Evolutionary conservation across 495 filamentous ascomycete species (phyloP).

Genomic region (Lasiosphaeria hispida): DNA sequence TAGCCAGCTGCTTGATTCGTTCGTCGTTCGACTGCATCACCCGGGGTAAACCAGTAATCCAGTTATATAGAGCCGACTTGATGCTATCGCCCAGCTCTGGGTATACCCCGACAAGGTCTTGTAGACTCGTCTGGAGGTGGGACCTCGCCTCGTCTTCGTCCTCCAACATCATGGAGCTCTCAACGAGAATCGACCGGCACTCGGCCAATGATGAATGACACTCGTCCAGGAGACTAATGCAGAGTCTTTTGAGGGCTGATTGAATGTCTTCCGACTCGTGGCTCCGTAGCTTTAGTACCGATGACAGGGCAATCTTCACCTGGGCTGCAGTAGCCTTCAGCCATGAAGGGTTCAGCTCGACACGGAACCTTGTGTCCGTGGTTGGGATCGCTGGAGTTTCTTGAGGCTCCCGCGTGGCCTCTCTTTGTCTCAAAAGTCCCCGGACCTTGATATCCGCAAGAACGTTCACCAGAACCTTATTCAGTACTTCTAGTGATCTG

Average conservation of each 20-base stretch:
- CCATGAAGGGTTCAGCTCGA: conserved; percentile 61
- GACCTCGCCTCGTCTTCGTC: conserved; percentile 47
- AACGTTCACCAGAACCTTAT: conserved; percentile 57
- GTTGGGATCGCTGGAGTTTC: not conserved
- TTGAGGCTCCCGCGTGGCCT: conserved; percentile 9
- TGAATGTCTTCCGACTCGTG: conserved; percentile 73
- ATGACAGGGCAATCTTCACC: conserved; percentile 80
- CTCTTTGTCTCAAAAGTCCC: conserved; percentile 33
- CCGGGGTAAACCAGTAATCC: conserved; percentile 76
- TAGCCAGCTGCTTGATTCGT: conserved; percentile 63
- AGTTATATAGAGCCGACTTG: conserved; percentile 71
- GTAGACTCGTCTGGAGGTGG: conserved; percentile 48
- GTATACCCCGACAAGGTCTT: conserved; percentile 62
- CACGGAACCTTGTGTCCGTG: conserved; percentile 7
- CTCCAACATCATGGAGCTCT: conserved; percentile 77
- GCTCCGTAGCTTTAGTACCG: conserved; percentile 71
- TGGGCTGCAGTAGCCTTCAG: conserved; percentile 76
- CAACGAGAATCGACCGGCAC: conserved; percentile 67
- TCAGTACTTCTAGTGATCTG: conserved; percentile 58
- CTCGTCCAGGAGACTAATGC: conserved; percentile 68
- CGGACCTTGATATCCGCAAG: conserved; percentile 61
- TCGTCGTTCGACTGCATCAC: conserved; percentile 86
- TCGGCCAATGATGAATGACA: conserved; percentile 73
- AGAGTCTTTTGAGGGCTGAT: conserved; percentile 63
- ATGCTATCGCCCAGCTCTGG: conserved; percentile 62